Conservation (phyloP, 1,284 basidiomycete species). For the Ustilago loliicola region DNA sequence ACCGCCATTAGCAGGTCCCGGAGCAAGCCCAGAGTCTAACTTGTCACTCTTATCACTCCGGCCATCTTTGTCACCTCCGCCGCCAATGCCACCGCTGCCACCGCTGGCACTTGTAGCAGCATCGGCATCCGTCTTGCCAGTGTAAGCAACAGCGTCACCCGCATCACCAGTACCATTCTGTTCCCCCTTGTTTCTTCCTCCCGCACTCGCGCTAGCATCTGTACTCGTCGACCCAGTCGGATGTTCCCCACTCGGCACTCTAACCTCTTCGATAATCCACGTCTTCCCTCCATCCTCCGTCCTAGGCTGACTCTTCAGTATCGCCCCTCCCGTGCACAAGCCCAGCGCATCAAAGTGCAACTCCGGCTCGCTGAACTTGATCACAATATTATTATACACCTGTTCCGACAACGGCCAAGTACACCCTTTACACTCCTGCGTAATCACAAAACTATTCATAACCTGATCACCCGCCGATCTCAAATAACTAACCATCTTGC, state of each 20-base stretch:
- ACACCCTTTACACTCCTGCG: constrained; percentile 48
- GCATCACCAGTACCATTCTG: not conserved
- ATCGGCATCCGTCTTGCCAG: not conserved
- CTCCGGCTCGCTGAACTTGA: constrained; percentile 35
- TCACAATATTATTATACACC: constrained; percentile 36
- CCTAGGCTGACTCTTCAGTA: constrained; percentile 13
- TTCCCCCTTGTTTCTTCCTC: not conserved
- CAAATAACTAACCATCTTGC: constrained; percentile 44
- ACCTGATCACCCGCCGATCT: constrained; percentile 40
- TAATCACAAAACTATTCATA: constrained; percentile 54
- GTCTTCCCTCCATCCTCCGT: constrained; percentile 19
- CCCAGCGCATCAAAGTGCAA: constrained; percentile 29
- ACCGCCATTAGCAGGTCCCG: not conserved
- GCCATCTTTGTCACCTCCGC: not conserved
- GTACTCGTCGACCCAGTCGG: not conserved
- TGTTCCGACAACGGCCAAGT: constrained; percentile 40
- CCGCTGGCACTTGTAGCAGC: not conserved
- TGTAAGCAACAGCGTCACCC: not conserved
- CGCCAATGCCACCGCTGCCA: not conserved
- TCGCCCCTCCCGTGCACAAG: constrained; percentile 39
- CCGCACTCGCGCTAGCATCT: not conserved
- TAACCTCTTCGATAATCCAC: constrained; percentile 44
- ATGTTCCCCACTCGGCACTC: constrained; percentile 37
- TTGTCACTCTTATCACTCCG: no score
- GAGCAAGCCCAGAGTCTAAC: not conserved